A percentile compares a stretch with the other conserved stretches of the same genome.
These are phyloP conservation scores for Daldinia grandis DNA, from an alignment of 495 filamentous ascomycete species.

Conservation along the genomic window DNA sequence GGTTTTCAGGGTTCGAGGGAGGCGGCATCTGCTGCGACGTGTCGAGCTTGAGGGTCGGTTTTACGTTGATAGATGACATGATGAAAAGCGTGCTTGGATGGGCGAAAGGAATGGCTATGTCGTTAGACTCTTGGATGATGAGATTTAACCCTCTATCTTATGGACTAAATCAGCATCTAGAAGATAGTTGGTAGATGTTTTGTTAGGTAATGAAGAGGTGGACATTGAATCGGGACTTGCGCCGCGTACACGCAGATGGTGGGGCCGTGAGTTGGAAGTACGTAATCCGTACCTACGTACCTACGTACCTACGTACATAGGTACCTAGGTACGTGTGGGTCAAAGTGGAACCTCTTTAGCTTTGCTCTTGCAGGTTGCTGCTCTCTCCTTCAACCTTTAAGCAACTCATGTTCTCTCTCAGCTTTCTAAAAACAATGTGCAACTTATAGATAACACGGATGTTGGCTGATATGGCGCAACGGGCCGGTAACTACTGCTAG, in stretches of 20 bases:
- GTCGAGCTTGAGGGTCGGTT: constrained; percentile 43
- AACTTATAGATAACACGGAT: neutral
- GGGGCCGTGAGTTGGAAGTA: neutral
- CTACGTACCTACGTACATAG: too few relatives aligned
- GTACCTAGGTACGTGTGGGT: neutral
- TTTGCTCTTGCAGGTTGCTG: neutral
- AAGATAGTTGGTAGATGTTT: neutral
- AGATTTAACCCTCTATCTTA: neutral
- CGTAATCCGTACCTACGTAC: neutral
- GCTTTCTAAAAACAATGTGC: neutral
- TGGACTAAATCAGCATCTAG: neutral
- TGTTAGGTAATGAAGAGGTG: neutral
- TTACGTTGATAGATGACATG: constrained; percentile 40
- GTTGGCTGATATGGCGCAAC: neutral
- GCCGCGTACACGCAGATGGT: neutral
- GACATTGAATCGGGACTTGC: constrained; percentile 1
- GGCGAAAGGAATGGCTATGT: neutral
- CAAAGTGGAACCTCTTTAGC: neutral
- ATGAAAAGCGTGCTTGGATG: neutral
- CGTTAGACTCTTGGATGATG: neutral
- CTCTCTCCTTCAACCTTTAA: neutral
- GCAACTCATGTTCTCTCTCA: neutral
- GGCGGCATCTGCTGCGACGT: constrained; percentile 43
- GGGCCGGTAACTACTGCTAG: neutral
- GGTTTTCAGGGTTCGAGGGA: constrained; percentile 32